These are phyloP conservation scores for Talaromyces sp. DNA, from an alignment of 2,329 filamentous ascomycete genomes.

Conservation along the genomic window DNA sequence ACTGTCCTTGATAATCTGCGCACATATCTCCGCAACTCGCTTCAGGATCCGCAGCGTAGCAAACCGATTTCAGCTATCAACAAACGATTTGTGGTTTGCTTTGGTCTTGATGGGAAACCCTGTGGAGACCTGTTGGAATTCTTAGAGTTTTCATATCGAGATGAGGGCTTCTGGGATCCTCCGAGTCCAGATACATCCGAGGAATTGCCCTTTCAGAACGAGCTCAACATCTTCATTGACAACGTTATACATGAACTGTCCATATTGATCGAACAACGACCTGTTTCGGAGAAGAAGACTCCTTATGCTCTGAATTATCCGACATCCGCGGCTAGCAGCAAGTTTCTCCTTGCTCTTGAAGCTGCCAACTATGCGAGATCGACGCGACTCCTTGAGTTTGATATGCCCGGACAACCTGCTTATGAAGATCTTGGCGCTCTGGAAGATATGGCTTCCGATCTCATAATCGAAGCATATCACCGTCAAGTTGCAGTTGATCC, in stretches of 20 bases:
- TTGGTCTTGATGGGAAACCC: slow-evolving; percentile 55
- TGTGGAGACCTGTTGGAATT: slow-evolving; percentile 59
- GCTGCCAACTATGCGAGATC: slow-evolving; percentile 35
- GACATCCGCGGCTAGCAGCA: slow-evolving; percentile 37
- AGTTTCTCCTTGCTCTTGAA: slow-evolving; percentile 41
- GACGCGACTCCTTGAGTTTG: slow-evolving; percentile 30
- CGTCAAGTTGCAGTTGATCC: slow-evolving; percentile 59
- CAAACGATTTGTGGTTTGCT: slow-evolving; percentile 63
- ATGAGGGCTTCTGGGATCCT: slow-evolving; percentile 45
- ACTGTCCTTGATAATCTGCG: slow-evolving; percentile 58
- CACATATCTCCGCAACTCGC: slow-evolving; percentile 60
- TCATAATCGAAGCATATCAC: slow-evolving; percentile 63
- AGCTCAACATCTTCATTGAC: slow-evolving; percentile 53
- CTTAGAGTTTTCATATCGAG: slow-evolving; percentile 55
- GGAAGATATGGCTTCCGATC: slow-evolving; percentile 60
- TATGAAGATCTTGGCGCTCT: slow-evolving; percentile 64
- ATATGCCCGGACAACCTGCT: slow-evolving; percentile 30
- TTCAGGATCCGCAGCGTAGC: slow-evolving; percentile 51
- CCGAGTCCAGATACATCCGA: slow-evolving; percentile 38
- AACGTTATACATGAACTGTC: slow-evolving; percentile 60
- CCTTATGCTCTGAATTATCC: slow-evolving; percentile 31
- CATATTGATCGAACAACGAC: slow-evolving; percentile 50
- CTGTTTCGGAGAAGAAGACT: slow-evolving; percentile 40
- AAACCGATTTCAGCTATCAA: slow-evolving; percentile 60
- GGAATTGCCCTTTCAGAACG: slow-evolving; percentile 41